Base-by-base conservation (phyloP, 768 basidiomycete species). In the Boletus subcaerulescens region DNA sequence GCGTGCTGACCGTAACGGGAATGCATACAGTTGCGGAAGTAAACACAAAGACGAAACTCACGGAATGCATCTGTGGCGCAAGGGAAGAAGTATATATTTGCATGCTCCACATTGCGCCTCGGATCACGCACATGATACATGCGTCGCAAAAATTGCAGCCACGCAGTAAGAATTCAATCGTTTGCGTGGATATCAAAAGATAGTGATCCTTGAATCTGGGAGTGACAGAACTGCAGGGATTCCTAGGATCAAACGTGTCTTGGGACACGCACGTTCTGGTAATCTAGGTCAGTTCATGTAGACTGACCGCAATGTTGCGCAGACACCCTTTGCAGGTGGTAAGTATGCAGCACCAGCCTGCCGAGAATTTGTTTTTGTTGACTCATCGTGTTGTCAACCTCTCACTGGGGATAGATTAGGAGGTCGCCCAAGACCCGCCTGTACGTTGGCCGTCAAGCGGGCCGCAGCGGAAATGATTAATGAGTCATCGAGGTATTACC, bases 201-300 rank as follows among this genome's bases (percentile, higher is more conserved):
- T 29, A 41, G 7, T 38, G 38, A 42, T 31, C 32, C 35, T 45
- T 53, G 45, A 35, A 50, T 26, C 17, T 39, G 44, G 13, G 36
- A 35, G 33, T 31, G 49, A n/a, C 35, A 26, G 18, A 29, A 14
- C 36, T 32, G 31, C 36, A 12, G 41, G 8, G 4, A 14, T 36
- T 43, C 59, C 65, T 61, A 65, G 62, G 59, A 64, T 64, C 56
- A 52, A 48, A 43, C 39, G 29, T 33, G 45, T 33, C 22, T 45
- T 40, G 20, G 12, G 24, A 22, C 51, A 36, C 20, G 26, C 50
- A 35, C 45, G 45, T 42, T 39, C 17, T 29, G 31, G 17, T 31
- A 15, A 43, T 35, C 42, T 32, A 35, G 47, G 24, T 6, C 24
- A 48, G 47, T 46, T 47, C 36, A 36, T 31, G 22, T 42, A 39